phyloP scores from a whole-genome alignment of 208 protist species.

The Wallacemonas sp. region DNA sequence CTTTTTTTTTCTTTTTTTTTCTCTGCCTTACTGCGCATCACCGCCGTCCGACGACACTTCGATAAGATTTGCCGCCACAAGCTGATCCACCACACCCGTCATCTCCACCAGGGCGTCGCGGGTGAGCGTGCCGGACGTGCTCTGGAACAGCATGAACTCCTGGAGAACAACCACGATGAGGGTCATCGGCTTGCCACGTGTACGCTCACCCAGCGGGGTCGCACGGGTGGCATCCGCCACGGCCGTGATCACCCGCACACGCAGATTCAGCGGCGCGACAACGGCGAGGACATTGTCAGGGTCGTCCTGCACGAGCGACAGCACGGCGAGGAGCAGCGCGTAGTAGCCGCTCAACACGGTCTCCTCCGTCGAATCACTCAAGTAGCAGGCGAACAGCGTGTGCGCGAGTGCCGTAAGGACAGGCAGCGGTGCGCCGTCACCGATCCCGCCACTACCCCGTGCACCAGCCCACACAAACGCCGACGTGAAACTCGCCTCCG shows the following conservation, averaged over 20 bases:
- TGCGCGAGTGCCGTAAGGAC: conserved; percentile 6
- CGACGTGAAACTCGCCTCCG: conserved; percentile 15
- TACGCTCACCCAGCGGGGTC: conserved; percentile 20
- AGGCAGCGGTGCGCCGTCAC: conserved; percentile 5
- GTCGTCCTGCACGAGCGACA: conserved; percentile 47
- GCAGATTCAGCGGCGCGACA: conserved; percentile 25
- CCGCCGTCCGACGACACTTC: conserved; percentile 15
- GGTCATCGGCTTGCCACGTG: conserved; percentile 44
- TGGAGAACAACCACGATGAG: conserved; percentile 81
- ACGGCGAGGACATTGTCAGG: conserved; percentile 7
- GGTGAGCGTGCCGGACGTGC: conserved; percentile 64
- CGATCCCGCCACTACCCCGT: background rate
- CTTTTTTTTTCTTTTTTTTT: background rate
- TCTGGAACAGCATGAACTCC: conserved; percentile 89
- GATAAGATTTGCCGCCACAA: conserved; percentile 63
- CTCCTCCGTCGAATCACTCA: conserved; percentile 37
- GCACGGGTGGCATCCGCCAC: conserved; percentile 39
- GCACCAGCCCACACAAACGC: conserved; percentile 15
- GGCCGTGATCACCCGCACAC: conserved; percentile 65
- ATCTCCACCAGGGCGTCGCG: conserved; percentile 50
- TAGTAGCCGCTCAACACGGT: conserved; percentile 81
- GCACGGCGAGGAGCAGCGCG: conserved; percentile 63
- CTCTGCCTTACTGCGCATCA: background rate
- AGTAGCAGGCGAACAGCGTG: conserved; percentile 39
- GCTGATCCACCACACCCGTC: conserved; percentile 38